Conservation (phyloP, 306 rosid species). For the Hippophae gyantsensis region DNA sequence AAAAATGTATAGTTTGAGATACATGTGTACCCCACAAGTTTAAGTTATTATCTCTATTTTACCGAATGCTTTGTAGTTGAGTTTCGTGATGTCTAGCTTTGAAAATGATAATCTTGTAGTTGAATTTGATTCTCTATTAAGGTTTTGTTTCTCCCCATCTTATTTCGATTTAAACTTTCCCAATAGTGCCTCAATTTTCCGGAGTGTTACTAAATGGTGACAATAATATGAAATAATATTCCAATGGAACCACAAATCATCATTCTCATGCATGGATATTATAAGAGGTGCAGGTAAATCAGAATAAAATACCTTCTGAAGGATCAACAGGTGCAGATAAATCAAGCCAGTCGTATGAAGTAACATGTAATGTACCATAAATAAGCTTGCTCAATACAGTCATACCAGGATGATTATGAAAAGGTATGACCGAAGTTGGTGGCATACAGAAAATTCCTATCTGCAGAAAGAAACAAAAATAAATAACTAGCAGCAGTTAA, state of each 20-base stretch:
- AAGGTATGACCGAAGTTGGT: conserved; percentile 76
- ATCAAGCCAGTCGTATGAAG: conserved; percentile 88
- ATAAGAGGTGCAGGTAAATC: background rate
- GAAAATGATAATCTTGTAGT: too few relatives aligned
- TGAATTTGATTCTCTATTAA: too few relatives aligned
- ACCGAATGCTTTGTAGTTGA: too few relatives aligned
- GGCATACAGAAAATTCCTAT: conserved; percentile 98
- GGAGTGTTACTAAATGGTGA: too few relatives aligned
- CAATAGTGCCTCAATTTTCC: too few relatives aligned
- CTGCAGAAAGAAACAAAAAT: conserved; percentile 31
- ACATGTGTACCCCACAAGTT: too few relatives aligned
- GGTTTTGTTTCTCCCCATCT: too few relatives aligned
- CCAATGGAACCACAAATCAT: background rate
- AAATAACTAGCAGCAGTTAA: background rate
- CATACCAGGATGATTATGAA: conserved; percentile 97
- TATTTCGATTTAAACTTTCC: too few relatives aligned
- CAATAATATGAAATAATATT: too few relatives aligned
- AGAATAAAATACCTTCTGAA: conserved; percentile 51
- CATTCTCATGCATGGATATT: background rate
- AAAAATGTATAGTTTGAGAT: too few relatives aligned
- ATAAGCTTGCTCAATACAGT: conserved; percentile 93
- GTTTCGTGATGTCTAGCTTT: too few relatives aligned
- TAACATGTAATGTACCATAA: conserved; percentile 72
- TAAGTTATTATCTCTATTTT: too few relatives aligned
- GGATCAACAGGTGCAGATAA: conserved; percentile 40